phyloP scores from a whole-genome alignment of 108 stramenopile species.

The Thalassiosira profunda region DNA sequence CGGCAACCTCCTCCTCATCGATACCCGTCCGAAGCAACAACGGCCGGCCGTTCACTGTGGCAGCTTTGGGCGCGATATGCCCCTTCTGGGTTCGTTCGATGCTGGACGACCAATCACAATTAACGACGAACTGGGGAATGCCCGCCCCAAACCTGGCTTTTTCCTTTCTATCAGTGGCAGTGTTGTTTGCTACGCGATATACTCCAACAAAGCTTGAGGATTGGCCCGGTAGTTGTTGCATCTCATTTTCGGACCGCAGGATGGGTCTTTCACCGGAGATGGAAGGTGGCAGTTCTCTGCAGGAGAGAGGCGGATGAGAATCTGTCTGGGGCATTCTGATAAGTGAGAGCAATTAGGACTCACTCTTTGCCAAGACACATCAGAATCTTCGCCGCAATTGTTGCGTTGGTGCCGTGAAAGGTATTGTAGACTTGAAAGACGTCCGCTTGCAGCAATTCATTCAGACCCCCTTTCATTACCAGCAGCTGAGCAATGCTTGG shows the following conservation, averaged over 20 bases:
- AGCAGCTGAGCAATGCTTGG: conserved; percentile 30
- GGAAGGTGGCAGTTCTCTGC: conserved; percentile 15
- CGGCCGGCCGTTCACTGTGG: conserved; percentile 34
- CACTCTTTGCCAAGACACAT: conserved; percentile 24
- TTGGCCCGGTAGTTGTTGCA: not conserved
- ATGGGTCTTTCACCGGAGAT: conserved; percentile 27
- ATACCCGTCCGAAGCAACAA: conserved; percentile 21
- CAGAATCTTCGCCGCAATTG: conserved; percentile 39
- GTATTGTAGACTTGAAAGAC: conserved; percentile 32
- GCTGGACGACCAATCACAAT: conserved; percentile 7
- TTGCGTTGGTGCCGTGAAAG: conserved; percentile 31
- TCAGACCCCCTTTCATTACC: conserved; percentile 17
- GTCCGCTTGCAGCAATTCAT: conserved; percentile 30
- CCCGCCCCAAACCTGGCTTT: conserved; percentile 22
- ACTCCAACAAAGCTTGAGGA: conserved; percentile 30
- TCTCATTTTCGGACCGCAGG: conserved; percentile 1
- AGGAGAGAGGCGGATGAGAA: no score
- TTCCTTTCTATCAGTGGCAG: not conserved
- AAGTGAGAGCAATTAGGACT: no score
- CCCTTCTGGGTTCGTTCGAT: conserved; percentile 4
- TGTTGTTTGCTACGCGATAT: conserved; percentile 3
- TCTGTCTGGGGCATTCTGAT: no score
- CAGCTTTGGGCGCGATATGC: conserved; percentile 22
- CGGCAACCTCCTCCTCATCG: conserved; percentile 26
- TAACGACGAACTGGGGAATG: conserved; percentile 34